Evolutionary conservation across 768 basidiomycete genomes (phyloP).

Genomic region (Boletus edulis): DNA sequence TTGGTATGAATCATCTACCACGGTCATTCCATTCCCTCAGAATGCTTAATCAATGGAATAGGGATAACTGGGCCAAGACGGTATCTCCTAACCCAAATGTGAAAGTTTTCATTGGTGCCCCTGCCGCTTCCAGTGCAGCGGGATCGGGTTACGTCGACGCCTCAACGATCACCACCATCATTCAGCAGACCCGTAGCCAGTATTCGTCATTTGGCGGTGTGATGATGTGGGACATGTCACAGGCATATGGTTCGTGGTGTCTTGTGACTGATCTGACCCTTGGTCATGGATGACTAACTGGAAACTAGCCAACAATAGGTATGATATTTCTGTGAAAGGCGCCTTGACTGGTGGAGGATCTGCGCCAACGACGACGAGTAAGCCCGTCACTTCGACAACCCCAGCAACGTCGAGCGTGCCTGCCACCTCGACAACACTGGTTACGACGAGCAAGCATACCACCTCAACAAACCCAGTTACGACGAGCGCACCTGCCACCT

Average conservation of each 20-base stretch:
- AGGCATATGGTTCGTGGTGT: constrained; percentile 38
- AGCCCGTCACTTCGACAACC: constrained; percentile 21
- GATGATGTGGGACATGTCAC: constrained; percentile 45
- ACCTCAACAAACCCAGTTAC: background rate
- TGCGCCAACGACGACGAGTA: background rate
- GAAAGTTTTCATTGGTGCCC: constrained; percentile 50
- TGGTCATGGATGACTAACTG: background rate
- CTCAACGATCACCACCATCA: constrained; percentile 34
- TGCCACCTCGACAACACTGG: background rate
- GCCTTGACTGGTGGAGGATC: constrained; percentile 40
- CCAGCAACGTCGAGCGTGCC: background rate
- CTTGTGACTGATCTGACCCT: background rate
- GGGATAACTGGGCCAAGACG: constrained; percentile 48
- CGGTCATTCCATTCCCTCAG: background rate
- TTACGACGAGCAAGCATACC: background rate
- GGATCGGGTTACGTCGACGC: constrained; percentile 43
- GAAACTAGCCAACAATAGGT: constrained; percentile 50
- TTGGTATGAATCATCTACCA: constrained; percentile 31
- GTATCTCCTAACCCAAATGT: constrained; percentile 44
- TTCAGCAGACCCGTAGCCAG: constrained; percentile 31
- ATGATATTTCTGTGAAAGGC: constrained; percentile 59
- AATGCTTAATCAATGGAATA: constrained; percentile 16
- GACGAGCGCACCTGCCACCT: constrained; percentile 1
- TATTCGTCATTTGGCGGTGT: constrained; percentile 49
- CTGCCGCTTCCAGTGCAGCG: constrained; percentile 42